Base-by-base conservation (phyloP, 495 filamentous ascomycete species). In the Evansstolkia leycettana region DNA sequence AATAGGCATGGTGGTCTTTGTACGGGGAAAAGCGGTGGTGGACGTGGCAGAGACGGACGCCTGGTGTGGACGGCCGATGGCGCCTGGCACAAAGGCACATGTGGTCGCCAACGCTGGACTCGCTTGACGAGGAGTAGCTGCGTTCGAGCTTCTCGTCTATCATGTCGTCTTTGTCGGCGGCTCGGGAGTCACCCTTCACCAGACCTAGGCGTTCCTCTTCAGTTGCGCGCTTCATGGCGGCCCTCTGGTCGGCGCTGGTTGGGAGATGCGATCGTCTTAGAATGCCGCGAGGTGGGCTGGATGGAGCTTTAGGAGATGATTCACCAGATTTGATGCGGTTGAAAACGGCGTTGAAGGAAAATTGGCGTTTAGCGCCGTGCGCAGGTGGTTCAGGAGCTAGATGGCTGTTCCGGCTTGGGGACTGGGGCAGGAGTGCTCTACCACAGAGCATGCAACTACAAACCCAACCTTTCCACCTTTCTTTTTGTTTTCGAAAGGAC, bases 131-230 rank as follows among this genome's bases (percentile, higher is more conserved):
- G 6, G 47, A 47, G 26, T 39, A 36, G 5, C 19, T 41, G 8
- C 55, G 51, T 2, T 52, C 52, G 4, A 60, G 35, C 25, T 57
- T 62, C 31, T 58, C 58, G 23, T 54, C 48, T 5, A 45, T 35
- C 10, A 36, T 37, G 25, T 59, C 55, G 34, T 57, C 49, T 20
- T 44, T 39, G 9, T 44, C 39, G 0, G 39, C 15, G 11, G 38
- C 34, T 7, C 52, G 51, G 6, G 58, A 57, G 33, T 88, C 83
- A 10, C 84, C 86, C 47, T 78, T 77, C 3, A 95, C 89, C 1
- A 98, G 71, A 0, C 90, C 90, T 12, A 94, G 51, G 19, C 73
- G 67, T 47, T 98, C 90, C 55, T 98, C 90, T 47, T 95, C 90
- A 0, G 88, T 94, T 5, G 73, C 72, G 31, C 57, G 58, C 41